Conservation (phyloP, 331 rosid species). For the Acacia concinna region DNA sequence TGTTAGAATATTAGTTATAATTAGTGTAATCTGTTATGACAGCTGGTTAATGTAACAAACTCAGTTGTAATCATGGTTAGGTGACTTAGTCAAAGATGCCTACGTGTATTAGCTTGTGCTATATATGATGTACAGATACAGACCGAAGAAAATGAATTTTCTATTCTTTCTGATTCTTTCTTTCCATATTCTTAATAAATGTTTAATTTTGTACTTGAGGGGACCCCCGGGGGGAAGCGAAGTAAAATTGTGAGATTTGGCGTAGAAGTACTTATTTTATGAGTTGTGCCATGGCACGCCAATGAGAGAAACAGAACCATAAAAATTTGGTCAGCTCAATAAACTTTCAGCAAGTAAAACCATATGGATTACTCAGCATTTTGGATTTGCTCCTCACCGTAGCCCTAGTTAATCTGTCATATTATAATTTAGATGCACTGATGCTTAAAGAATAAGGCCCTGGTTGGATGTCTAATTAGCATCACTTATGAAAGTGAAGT, state of each 20-base stretch:
- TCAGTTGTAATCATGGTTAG: too few relatives aligned
- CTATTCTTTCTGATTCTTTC: too few relatives aligned
- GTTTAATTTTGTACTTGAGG: background rate
- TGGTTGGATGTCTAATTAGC: too few relatives aligned
- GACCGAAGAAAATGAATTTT: too few relatives aligned
- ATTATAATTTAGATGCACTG: slow-evolving; percentile 2
- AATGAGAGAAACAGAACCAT: background rate
- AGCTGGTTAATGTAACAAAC: too few relatives aligned
- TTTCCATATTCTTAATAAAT: background rate
- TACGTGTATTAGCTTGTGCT: too few relatives aligned
- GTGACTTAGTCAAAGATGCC: too few relatives aligned
- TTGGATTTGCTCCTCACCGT: background rate
- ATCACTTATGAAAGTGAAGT: too few relatives aligned
- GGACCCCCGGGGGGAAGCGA: background rate
- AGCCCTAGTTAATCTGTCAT: background rate
- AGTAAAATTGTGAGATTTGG: background rate
- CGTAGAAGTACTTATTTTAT: background rate
- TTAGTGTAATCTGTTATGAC: too few relatives aligned
- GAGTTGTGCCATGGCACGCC: background rate
- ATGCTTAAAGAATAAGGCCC: background rate
- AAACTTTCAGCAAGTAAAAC: background rate
- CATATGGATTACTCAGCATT: background rate
- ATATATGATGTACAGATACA: too few relatives aligned
- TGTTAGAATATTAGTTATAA: too few relatives aligned
- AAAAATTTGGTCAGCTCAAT: background rate